Conservation (phyloP, 139 green algal genomes). For the Chlamydomonas eustigma region DNA sequence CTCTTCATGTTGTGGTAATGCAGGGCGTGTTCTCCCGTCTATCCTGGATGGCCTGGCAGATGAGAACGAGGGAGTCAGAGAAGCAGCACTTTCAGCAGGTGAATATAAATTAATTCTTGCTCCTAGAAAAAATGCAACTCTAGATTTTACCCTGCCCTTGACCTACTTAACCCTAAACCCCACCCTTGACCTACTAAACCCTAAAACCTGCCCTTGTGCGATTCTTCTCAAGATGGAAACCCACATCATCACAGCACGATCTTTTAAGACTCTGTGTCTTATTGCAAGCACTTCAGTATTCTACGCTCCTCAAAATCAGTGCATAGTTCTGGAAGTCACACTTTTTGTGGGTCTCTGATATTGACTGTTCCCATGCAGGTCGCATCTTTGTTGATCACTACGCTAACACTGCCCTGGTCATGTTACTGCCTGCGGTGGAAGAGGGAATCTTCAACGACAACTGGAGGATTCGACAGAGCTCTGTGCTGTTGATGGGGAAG, state of each 20-base stretch:
- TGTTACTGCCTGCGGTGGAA: slow-evolving; percentile 93
- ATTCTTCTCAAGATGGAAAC: background rate
- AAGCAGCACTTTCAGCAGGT: slow-evolving; percentile 74
- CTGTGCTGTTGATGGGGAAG: slow-evolving; percentile 90
- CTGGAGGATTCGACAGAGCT: slow-evolving; percentile 94
- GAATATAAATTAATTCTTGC: no score
- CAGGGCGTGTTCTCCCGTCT: slow-evolving; percentile 67
- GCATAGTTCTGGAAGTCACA: no score
- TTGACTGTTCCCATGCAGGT: no score
- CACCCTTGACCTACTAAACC: background rate
- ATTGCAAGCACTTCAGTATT: no score
- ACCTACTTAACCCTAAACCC: background rate
- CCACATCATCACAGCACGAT: background rate
- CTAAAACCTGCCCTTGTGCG: slow-evolving; percentile 35
- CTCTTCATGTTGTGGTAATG: no score
- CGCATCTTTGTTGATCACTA: slow-evolving; percentile 80
- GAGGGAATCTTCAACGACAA: slow-evolving; percentile 77
- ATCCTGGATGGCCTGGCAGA: slow-evolving; percentile 93
- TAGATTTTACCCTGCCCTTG: background rate
- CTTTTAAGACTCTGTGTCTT: no score
- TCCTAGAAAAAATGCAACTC: no score
- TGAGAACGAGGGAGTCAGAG: slow-evolving; percentile 88
- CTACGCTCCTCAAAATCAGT: no score
- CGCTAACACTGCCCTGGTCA: slow-evolving; percentile 57
- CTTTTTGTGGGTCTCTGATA: no score